Evolutionary conservation across 805 yeast genomes (phyloP), one percentile per base, ranked within the genome.

Genomic region (Saccharomycopsis javanensis): DNA sequence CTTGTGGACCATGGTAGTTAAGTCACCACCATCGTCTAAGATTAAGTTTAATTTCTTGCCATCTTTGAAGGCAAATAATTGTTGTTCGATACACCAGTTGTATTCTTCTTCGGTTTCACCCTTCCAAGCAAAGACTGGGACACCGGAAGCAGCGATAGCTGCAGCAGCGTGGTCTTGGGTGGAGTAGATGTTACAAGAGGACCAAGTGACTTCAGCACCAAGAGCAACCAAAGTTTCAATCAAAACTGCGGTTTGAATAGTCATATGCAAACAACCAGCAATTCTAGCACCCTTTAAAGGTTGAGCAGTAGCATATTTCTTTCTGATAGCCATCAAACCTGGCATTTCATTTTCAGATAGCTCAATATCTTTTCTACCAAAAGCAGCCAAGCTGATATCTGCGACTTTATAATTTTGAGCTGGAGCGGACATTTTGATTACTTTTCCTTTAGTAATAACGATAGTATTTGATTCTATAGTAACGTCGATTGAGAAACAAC

Each of bases 81-180:
- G 98, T 81, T 92, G 98, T 81, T 94, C 97, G 69, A 92, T 88
- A 83, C 99, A 92, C 99, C 99, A 92, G 72, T 82, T 72, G 84
- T 92, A 94, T 81, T 92, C 99, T 81, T 92, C 98, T 78, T 92
- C 99, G 75, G 98, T 89, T 84, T 92, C 98, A 75, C 99, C 98
- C 83, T 92, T 92, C 99, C 99, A 92, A 70, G 99, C 99, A 68
- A 89, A 92, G 65, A 92, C 99, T 72, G 99, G 98, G 61, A 92
- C 95, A 79, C 99, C 99, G 66, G 97, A 76, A 67, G 98, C 99
- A 68, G 99, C 99, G 75, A 92, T 94, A 69, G 98, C 98, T 71
- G 99, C 97, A 69, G 99, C 98, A 67, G 98, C 98, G 75, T 92
- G 98, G 79, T 92, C 99, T 81, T 92, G 99, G 66, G 99, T 92